Evolutionary conservation across 1,284 basidiomycete genomes (phyloP).

Genomic region (Violaceomyces palustris): DNA sequence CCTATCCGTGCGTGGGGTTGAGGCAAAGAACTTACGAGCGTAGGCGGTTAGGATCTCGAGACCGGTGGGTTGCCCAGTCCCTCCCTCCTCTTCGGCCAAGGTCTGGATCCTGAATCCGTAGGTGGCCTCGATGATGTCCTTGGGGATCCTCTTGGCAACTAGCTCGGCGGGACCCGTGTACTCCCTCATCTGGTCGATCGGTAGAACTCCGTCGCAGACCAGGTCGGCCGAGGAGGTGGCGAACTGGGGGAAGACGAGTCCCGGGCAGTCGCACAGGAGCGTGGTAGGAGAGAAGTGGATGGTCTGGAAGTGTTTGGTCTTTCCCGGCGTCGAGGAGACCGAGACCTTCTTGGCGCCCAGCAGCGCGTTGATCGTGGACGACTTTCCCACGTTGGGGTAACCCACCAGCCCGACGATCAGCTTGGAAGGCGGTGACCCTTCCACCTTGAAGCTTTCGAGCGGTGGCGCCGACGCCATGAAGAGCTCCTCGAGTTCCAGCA

Average conservation of each 20-base stretch:
- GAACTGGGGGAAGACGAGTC: conserved; percentile 96
- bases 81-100: conserved; percentile 72
- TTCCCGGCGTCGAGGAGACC: conserved; percentile 58
- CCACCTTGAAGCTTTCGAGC: conserved; percentile 58
- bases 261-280: conserved; percentile 95
- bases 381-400: conserved; percentile 60
- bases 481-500: conserved; percentile 81
- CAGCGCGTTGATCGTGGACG: conserved; percentile 51
- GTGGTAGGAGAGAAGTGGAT: conserved; percentile 83
- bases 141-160: conserved; percentile 74
- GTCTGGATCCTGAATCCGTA: conserved; percentile 80
- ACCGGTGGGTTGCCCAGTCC: conserved; percentile 70
- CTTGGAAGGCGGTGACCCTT: conserved; percentile 33
- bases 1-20: conserved; percentile 66
- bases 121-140: conserved; percentile 76
- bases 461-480: conserved; percentile 75
- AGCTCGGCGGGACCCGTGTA: conserved; percentile 81
- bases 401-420: conserved; percentile 66
- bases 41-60: conserved; percentile 81
- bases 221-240: conserved; percentile 68
- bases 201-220: conserved; percentile 92
- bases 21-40: no score
- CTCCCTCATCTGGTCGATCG: conserved; percentile 96
- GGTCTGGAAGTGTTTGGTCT: conserved; percentile 99
- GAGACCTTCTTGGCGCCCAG: conserved; percentile 52